These are phyloP conservation scores for Colletotrichum australisinense DNA, from an alignment of 2,329 filamentous ascomycete species.

Conservation along the genomic window DNA sequence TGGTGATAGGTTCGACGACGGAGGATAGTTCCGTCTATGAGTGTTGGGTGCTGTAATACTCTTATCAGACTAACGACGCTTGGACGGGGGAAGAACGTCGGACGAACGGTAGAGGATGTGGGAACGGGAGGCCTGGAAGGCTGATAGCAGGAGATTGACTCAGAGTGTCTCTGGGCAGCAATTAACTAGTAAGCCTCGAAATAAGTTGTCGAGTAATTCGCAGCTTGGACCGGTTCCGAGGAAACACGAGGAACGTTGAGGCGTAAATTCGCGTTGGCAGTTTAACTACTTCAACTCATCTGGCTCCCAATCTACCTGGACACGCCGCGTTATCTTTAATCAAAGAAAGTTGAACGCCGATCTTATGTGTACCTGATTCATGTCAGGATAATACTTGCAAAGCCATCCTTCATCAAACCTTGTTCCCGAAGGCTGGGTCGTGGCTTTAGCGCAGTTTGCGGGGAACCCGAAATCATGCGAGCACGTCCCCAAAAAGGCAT, in stretches of 20 bases:
- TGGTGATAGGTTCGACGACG: background rate
- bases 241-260: background rate
- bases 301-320: background rate
- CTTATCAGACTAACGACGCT: background rate
- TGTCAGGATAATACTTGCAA: background rate
- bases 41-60: background rate
- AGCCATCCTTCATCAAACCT: background rate
- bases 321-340: background rate
- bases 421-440: background rate
- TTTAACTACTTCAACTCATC: background rate
- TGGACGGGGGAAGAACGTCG: background rate
- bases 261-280: background rate
- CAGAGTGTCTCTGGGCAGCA: background rate
- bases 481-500: background rate
- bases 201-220: background rate
- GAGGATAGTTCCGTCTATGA: background rate
- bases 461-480: constrained; percentile 1
- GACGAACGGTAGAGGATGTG: background rate
- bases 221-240: background rate
- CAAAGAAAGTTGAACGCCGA: background rate
- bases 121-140: background rate
- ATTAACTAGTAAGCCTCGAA: background rate
- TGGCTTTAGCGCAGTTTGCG: background rate
- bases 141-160: background rate
- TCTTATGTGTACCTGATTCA: background rate